Evolutionary conservation across 2,329 filamentous ascomycete species (phyloP).

Genomic region (Alternaria sp.): DNA sequence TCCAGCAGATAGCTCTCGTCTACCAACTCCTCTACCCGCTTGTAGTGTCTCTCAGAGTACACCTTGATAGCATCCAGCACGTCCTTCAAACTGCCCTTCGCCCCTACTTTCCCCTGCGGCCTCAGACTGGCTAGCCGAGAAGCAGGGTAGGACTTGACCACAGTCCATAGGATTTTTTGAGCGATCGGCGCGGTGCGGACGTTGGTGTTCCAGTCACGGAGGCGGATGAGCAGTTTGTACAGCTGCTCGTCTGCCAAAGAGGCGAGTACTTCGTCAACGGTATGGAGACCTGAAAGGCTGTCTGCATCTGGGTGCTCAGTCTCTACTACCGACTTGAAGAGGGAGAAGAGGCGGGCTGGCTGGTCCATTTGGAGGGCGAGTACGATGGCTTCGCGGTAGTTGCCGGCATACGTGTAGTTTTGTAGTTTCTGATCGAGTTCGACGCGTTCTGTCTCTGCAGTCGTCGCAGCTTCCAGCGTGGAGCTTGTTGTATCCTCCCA

Average conservation of each 20-base stretch:
- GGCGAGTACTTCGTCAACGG: constrained; percentile 83
- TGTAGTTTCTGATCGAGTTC: constrained; percentile 94
- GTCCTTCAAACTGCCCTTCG: constrained; percentile 67
- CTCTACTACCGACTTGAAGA: constrained; percentile 82
- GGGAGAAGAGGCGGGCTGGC: constrained; percentile 79
- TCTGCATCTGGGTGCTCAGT: constrained; percentile 64
- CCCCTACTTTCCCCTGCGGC: constrained; percentile 39
- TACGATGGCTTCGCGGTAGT: constrained; percentile 91
- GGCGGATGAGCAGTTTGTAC: constrained; percentile 77
- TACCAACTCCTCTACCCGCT: constrained; percentile 83
- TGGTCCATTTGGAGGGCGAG: constrained; percentile 94
- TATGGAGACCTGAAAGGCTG: constrained; percentile 67
- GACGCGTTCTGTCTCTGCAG: constrained; percentile 77
- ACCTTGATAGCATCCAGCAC: constrained; percentile 84
- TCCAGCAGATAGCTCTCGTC: constrained; percentile 95
- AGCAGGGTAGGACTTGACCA: constrained; percentile 83
- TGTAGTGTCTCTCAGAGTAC: constrained; percentile 94
- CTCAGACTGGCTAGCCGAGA: constrained; percentile 74
- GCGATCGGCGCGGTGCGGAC: constrained; percentile 83
- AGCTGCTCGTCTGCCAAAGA: constrained; percentile 83
- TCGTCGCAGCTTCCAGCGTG: constrained; percentile 76
- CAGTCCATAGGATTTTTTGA: constrained; percentile 79
- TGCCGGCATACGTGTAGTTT: constrained; percentile 86
- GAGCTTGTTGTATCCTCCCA: constrained; percentile 90
- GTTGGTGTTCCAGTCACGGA: constrained; percentile 98